Evolutionary conservation across 805 yeast species (phyloP), one percentile per base, ranked within the genome.

Genomic region (Myxozyma sirexii): DNA sequence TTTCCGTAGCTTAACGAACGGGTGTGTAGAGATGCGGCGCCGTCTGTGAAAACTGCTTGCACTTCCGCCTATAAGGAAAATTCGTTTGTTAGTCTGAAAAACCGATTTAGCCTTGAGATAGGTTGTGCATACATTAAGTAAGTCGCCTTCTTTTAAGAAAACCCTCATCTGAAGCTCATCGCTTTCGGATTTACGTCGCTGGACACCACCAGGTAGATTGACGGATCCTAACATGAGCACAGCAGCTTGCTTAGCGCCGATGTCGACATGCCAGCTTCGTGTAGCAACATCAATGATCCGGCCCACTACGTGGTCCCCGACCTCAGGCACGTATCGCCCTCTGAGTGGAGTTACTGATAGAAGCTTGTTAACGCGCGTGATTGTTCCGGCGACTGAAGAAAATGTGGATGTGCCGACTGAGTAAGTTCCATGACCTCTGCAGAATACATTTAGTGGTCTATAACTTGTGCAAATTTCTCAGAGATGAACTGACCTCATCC

Each of bases 131-230:
- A 59, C 97, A 71, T 94, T 94, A 60, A 94, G 78, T 62, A 96
- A 78, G 73, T 94, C 99, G 15, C 99, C 99, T 70, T 96, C 99
- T 71, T 94, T 94, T 67, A 94, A 77, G 69, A 92, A 90, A 67
- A 82, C 84, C 69, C 99, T 82, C 99, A 96, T 94, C 71, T 93
- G 97, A 65, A 94, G 79, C 76, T 94, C 99, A 76, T 94, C 99
- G 65, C 88, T 85, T 71, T 96, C 99, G 35, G 92, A 85, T 72
- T 96, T 94, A 70, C 99, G 82, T 74, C 99, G 83, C 68, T 94
- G 77, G 1, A 94, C 88, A 57, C 99, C 99, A 55, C 99, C 99
- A 1, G 99, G 99, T 63, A 94, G 79, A 73, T 94, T 94, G 21
- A 94, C 97, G 0, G 97, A 90, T 12, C 99, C 99, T 58, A 96